Evolutionary conservation across 2,329 filamentous ascomycete genomes (phyloP).

Genomic region (Ophiostoma novo-ulmi): DNA sequence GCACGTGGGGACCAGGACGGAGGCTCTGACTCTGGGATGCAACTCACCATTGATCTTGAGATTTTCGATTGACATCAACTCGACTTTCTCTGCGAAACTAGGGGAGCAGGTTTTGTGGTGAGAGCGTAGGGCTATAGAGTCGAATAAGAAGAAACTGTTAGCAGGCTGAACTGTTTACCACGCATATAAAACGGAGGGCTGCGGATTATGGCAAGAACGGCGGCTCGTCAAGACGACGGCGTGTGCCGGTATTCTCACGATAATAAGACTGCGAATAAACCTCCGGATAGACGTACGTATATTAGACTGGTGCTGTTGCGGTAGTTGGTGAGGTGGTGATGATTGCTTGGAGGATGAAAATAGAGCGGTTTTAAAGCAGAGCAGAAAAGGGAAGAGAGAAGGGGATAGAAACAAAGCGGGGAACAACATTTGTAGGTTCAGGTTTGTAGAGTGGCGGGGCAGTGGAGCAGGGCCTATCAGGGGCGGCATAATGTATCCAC

Average conservation of each 20-base stretch:
- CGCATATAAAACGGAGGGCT: neutral
- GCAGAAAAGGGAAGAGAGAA: constrained; percentile 20
- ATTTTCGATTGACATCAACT: constrained; percentile 90
- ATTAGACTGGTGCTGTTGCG: constrained; percentile 13
- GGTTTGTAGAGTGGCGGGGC: constrained; percentile 26
- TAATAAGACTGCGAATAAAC: neutral
- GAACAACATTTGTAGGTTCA: constrained; percentile 19
- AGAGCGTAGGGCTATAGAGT: neutral
- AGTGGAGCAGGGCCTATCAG: constrained; percentile 23
- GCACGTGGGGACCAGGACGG: neutral
- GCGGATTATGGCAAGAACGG: no score
- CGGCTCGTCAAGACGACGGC: neutral
- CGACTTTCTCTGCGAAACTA: constrained; percentile 28
- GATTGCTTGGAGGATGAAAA: constrained; percentile 15
- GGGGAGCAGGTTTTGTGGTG: constrained; percentile 24
- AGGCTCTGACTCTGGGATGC: constrained; percentile 10
- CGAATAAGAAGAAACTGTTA: constrained; percentile 8
- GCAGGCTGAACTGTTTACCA: neutral
- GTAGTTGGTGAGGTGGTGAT: constrained; percentile 17
- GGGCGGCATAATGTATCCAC: constrained; percentile 8
- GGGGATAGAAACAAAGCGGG: constrained; percentile 11
- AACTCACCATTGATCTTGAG: constrained; percentile 87
- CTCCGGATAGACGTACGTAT: constrained; percentile 14
- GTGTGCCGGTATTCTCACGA: neutral
- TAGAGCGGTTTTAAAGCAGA: constrained; percentile 16